These are phyloP conservation scores for Nyctanthes arbortristis DNA, from an alignment of 257 asterid species.

Conservation along the genomic window DNA sequence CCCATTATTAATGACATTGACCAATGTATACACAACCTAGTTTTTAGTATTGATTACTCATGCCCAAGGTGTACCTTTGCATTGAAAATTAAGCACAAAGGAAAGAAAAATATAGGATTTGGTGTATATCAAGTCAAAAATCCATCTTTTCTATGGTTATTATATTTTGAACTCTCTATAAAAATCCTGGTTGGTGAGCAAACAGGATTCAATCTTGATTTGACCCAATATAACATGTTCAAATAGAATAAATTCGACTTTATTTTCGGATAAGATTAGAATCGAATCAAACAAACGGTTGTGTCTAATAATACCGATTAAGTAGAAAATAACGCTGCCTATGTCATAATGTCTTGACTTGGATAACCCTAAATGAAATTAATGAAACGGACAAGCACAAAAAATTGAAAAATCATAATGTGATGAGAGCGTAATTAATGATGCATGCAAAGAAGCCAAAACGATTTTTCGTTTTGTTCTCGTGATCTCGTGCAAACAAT, in stretches of 20 bases:
- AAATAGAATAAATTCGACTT: background rate
- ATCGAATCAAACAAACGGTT: too few relatives aligned
- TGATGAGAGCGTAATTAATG: slow-evolving; percentile 53
- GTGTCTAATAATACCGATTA: too few relatives aligned
- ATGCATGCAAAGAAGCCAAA: slow-evolving; percentile 38
- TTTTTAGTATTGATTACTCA: too few relatives aligned
- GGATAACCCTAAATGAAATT: background rate
- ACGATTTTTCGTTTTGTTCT: slow-evolving; percentile 32
- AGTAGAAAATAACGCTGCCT: too few relatives aligned
- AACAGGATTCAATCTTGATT: background rate
- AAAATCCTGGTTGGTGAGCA: background rate
- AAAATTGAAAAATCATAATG: background rate
- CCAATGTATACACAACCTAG: too few relatives aligned
- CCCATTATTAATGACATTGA: too few relatives aligned
- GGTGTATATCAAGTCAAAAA: background rate
- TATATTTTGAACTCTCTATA: background rate
- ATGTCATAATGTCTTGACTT: background rate
- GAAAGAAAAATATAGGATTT: too few relatives aligned
- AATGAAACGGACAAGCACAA: background rate
- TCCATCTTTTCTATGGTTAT: background rate
- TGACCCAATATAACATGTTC: background rate
- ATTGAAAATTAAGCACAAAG: background rate
- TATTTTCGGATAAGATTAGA: too few relatives aligned
- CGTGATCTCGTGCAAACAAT: background rate
- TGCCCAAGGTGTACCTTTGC: too few relatives aligned